Conservation (phyloP, 805 yeast species). For the Dipodascopsis tothii region DNA sequence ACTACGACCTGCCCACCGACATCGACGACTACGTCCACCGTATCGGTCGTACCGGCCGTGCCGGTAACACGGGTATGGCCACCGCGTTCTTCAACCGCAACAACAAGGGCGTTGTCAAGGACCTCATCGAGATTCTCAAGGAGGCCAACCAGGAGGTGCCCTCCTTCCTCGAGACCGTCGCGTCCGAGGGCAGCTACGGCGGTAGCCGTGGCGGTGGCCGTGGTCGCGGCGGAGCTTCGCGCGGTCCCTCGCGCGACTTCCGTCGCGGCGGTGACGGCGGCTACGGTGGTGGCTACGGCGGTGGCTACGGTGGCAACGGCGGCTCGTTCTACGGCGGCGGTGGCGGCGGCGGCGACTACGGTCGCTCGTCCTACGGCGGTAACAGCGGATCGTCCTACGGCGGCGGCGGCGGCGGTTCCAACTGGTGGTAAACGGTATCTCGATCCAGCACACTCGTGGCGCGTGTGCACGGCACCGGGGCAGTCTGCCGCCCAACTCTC, state of each 20-base stretch:
- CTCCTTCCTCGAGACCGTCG: slow-evolving; percentile 67
- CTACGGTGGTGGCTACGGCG: slow-evolving; percentile 36
- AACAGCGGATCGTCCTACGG: slow-evolving; percentile 11
- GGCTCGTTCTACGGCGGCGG: slow-evolving; percentile 5
- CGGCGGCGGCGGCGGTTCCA: slow-evolving; percentile 5
- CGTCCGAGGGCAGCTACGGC: slow-evolving; percentile 66
- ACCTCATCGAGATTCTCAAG: slow-evolving; percentile 71
- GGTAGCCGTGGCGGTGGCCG: slow-evolving; percentile 43
- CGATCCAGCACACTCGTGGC: no score
- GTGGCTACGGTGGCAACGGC: slow-evolving; percentile 32
- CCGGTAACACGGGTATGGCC: slow-evolving; percentile 98
- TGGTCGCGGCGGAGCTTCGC: slow-evolving; percentile 34
- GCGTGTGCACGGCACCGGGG: no score
- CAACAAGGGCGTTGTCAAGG: slow-evolving; percentile 82
- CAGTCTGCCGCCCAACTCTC: no score
- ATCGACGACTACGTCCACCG: slow-evolving; percentile 98
- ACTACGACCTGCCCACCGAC: slow-evolving; percentile 93
- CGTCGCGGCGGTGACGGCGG: slow-evolving; percentile 31
- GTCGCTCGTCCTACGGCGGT: no score
- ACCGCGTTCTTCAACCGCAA: slow-evolving; percentile 97
- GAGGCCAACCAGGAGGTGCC: slow-evolving; percentile 99
- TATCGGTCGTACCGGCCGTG: slow-evolving; percentile 99
- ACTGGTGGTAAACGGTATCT: slow-evolving; percentile 10
- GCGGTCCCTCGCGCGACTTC: slow-evolving; percentile 38
- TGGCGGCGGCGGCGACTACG: slow-evolving; percentile 1